phyloP scores from a whole-genome alignment of 331 rosid species.

The Stylosanthes scabra region DNA sequence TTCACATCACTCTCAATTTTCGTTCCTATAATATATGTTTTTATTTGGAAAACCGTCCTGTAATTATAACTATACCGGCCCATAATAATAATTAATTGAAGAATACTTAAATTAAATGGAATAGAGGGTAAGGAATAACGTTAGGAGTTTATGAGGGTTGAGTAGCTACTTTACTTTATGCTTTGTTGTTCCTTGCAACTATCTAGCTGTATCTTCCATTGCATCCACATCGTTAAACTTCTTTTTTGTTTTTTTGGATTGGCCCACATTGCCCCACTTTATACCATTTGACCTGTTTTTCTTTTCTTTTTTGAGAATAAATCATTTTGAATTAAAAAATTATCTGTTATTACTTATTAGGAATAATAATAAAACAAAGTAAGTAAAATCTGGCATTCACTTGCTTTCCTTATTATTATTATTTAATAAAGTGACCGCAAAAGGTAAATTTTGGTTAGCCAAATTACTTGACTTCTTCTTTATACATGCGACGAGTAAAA shows the following conservation, averaged over 20 bases:
- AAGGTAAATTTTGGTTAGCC: no score
- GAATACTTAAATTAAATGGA: no score
- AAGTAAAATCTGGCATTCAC: no score
- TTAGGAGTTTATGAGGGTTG: not conserved
- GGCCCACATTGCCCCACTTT: not conserved
- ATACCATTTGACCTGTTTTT: not conserved
- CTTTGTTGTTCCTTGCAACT: not conserved
- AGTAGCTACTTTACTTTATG: not conserved
- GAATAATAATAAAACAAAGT: no score
- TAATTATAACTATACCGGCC: not conserved
- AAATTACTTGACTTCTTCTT: no score
- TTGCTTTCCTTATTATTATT: no score
- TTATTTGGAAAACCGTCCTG: not conserved
- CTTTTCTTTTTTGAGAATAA: no score
- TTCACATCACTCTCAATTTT: not conserved
- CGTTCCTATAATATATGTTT: not conserved
- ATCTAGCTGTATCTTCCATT: slow-evolving; percentile 31
- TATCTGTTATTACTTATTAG: no score
- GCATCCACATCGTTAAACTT: slow-evolving; percentile 30
- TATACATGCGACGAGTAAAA: not conserved
- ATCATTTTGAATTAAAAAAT: no score
- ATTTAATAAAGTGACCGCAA: no score
- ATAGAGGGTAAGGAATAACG: not conserved
- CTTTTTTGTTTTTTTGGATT: not conserved
- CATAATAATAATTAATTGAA: no score